phyloP scores from a whole-genome alignment of 768 basidiomycete species.

The Lentinula edodes region DNA sequence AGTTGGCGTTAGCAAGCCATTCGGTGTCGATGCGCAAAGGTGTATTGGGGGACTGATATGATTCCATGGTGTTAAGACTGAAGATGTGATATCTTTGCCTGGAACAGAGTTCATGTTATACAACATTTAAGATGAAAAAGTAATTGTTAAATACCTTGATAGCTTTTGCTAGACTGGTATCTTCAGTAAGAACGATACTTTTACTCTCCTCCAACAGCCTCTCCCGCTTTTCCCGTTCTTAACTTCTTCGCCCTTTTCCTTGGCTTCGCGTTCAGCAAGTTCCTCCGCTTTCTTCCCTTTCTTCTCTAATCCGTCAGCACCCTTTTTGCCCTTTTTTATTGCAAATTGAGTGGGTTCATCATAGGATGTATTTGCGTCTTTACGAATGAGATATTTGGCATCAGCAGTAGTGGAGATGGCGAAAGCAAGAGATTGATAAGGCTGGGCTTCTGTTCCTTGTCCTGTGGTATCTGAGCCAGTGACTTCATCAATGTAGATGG shows the following conservation, averaged over 20 bases:
- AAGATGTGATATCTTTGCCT: conserved; percentile 70
- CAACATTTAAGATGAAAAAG: neutral
- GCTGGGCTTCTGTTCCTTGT: conserved; percentile 63
- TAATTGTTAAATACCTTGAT: conserved; percentile 42
- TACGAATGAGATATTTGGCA: conserved; percentile 59
- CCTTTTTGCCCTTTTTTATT: conserved; percentile 91
- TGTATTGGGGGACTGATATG: neutral
- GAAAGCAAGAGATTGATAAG: conserved; percentile 79
- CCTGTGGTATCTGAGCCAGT: conserved; percentile 72
- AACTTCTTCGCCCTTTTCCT: conserved; percentile 59
- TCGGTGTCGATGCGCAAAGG: neutral
- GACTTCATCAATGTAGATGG: conserved; percentile 76
- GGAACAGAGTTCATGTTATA: neutral
- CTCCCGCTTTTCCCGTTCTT: conserved; percentile 67
- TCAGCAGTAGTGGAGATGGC: conserved; percentile 60
- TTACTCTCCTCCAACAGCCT: conserved; percentile 84
- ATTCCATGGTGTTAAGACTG: neutral
- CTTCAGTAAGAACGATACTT: conserved; percentile 77
- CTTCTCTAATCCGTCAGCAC: conserved; percentile 80
- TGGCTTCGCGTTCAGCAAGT: conserved; percentile 60
- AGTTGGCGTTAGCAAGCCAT: neutral
- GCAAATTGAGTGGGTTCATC: conserved; percentile 80
- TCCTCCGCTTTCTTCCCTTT: conserved; percentile 83
- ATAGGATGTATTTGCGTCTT: conserved; percentile 57
- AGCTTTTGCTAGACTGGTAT: conserved; percentile 60